phyloP scores from a whole-genome alignment of 2,329 filamentous ascomycete species.

The Ophiostoma novo-ulmi region DNA sequence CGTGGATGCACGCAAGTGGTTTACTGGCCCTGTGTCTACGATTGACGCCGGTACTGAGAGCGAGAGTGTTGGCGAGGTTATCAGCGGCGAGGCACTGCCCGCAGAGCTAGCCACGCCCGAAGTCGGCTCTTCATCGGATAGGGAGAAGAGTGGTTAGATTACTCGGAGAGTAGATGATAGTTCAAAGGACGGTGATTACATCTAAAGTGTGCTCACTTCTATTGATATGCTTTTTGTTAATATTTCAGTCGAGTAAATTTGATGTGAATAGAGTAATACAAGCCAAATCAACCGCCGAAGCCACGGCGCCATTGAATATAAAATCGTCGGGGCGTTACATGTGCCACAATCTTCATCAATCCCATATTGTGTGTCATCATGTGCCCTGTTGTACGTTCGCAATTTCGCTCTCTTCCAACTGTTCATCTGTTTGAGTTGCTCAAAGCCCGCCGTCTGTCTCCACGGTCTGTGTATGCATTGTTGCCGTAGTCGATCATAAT shows the following conservation, averaged over 20 bases:
- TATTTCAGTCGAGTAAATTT: neutral
- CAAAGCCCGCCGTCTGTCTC: neutral
- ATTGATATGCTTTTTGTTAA: no score
- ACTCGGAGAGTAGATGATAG: neutral
- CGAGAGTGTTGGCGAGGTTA: neutral
- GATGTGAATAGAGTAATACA: neutral
- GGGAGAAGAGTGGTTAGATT: slow-evolving; percentile 20
- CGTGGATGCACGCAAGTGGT: slow-evolving; percentile 54
- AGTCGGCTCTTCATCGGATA: slow-evolving; percentile 14
- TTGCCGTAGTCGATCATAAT: neutral
- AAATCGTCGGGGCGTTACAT: neutral
- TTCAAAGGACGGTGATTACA: neutral
- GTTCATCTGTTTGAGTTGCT: neutral
- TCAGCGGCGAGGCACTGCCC: neutral
- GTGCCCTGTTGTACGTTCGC: no score
- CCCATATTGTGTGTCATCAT: no score
- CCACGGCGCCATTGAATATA: neutral
- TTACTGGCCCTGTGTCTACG: slow-evolving; percentile 55
- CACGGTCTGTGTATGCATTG: neutral
- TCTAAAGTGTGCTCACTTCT: no score
- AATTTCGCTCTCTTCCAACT: no score
- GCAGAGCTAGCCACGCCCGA: neutral
- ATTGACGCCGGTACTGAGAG: slow-evolving; percentile 35
- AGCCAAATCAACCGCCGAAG: neutral
- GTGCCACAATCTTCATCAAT: neutral